Evolutionary conservation across 306 rosid species (phyloP).

Genomic region (Luffa acutangula): DNA sequence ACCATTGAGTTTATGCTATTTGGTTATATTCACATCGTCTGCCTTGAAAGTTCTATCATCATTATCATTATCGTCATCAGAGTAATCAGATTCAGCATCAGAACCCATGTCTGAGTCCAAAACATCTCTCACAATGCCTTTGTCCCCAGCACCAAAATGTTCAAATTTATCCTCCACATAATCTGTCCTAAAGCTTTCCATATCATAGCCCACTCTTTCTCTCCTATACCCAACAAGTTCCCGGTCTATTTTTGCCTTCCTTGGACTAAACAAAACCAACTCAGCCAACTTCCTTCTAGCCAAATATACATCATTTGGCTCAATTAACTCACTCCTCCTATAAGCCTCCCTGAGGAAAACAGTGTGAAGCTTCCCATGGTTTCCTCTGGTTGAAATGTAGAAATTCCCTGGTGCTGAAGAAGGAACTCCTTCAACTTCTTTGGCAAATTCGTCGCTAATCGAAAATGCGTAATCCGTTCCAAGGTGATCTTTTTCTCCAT

Average conservation of each 20-base stretch:
- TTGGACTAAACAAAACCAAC: slow-evolving; percentile 59
- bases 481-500: slow-evolving; percentile 83
- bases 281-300: slow-evolving; percentile 67
- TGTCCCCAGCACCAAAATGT: slow-evolving; percentile 20
- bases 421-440: slow-evolving; percentile 83
- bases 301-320: slow-evolving; percentile 71
- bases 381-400: slow-evolving; percentile 77
- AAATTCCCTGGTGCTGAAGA: slow-evolving; percentile 89
- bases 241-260: slow-evolving; percentile 53
- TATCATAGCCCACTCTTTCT: slow-evolving; percentile 47
- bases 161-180: slow-evolving; percentile 28
- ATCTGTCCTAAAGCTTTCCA: slow-evolving; percentile 26
- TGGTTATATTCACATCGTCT: slow-evolving; percentile 8
- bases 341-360: slow-evolving; percentile 82
- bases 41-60: slow-evolving; percentile 15
- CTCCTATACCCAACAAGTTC: slow-evolving; percentile 57
- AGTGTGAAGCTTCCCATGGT: slow-evolving; percentile 87
- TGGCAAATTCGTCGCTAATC: slow-evolving; percentile 59
- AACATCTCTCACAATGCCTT: slow-evolving; percentile 24
- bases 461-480: slow-evolving; percentile 85
- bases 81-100: slow-evolving; percentile 32
- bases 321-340: slow-evolving; percentile 60
- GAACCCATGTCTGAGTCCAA: slow-evolving; percentile 20
- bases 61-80: slow-evolving; percentile 27
- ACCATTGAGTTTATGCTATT: neutral